phyloP scores from a whole-genome alignment of 805 yeast species.

The Candida rishiriensis region DNA sequence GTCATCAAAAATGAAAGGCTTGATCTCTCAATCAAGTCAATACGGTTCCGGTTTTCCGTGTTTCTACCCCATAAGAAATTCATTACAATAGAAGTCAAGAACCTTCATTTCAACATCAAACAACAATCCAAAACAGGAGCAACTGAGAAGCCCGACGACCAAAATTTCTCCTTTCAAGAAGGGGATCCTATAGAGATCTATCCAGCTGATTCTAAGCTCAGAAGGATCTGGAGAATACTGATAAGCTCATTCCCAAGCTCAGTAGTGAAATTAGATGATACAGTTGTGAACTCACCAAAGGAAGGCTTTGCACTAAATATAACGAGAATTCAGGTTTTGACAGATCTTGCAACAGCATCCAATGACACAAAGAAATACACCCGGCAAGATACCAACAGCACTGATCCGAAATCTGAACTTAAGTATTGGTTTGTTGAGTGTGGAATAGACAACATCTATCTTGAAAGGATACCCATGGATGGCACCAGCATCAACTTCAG shows the following conservation, averaged over 20 bases:
- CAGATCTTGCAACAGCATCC: conserved; percentile 3
- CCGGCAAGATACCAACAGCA: neutral
- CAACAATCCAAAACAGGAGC: neutral
- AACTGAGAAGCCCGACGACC: neutral
- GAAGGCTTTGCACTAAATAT: neutral
- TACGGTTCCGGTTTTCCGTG: conserved; percentile 9
- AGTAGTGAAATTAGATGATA: conserved; percentile 13
- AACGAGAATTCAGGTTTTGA: neutral
- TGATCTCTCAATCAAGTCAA: conserved; percentile 2
- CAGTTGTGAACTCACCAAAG: conserved; percentile 2
- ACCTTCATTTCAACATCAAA: conserved; percentile 2
- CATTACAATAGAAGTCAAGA: conserved; percentile 7
- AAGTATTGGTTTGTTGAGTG: conserved; percentile 7
- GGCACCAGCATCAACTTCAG: too few relatives aligned
- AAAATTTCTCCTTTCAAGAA: conserved; percentile 8
- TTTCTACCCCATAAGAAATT: conserved; percentile 11
- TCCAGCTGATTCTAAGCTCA: conserved; percentile 9
- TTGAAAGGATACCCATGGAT: neutral
- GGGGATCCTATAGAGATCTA: conserved; percentile 15
- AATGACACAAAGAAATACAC: conserved; percentile 2
- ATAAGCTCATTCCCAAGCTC: conserved; percentile 19
- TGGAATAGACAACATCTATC: conserved; percentile 2
- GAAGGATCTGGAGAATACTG: conserved; percentile 10
- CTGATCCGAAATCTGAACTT: neutral
- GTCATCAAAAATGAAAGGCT: conserved; percentile 6